These are phyloP conservation scores for Saccharomycopsis crataegensis DNA, from an alignment of 1,139 yeast species.

Conservation along the genomic window DNA sequence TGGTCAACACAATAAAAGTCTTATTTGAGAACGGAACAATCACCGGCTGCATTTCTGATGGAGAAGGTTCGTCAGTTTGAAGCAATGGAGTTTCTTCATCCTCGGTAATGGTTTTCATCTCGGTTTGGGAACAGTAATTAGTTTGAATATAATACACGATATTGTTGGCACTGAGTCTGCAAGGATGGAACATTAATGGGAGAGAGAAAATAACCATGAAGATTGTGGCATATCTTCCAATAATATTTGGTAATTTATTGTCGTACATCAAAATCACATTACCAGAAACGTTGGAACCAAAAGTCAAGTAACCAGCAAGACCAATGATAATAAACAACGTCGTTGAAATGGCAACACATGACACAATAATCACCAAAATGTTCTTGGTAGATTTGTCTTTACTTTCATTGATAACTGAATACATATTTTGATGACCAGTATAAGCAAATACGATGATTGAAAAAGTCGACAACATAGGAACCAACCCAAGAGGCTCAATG, in stretches of 20 bases:
- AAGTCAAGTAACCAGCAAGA: slow-evolving; percentile 75
- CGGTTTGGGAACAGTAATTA: neutral
- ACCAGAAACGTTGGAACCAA: slow-evolving; percentile 72
- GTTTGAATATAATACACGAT: slow-evolving; percentile 47
- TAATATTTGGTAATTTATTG: slow-evolving; percentile 10
- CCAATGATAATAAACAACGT: slow-evolving; percentile 66
- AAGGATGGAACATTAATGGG: slow-evolving; percentile 91
- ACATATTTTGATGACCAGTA: slow-evolving; percentile 93
- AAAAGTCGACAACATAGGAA: slow-evolving; percentile 68
- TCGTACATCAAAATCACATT: slow-evolving; percentile 62
- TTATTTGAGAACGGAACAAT: slow-evolving; percentile 44
- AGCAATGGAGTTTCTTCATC: slow-evolving; percentile 12
- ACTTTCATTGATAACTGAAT: slow-evolving; percentile 81
- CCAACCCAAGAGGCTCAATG: slow-evolving; percentile 41
- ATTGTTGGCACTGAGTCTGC: slow-evolving; percentile 77
- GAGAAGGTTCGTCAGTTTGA: neutral
- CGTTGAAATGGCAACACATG: slow-evolving; percentile 52
- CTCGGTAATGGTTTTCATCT: slow-evolving; percentile 9
- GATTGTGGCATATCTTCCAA: slow-evolving; percentile 73
- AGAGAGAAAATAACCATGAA: slow-evolving; percentile 80
- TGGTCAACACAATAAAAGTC: slow-evolving; percentile 43
- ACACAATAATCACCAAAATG: slow-evolving; percentile 43
- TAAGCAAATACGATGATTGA: slow-evolving; percentile 93
- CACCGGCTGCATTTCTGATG: slow-evolving; percentile 2
- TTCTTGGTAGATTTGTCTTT: slow-evolving; percentile 45